Evolutionary conservation across 2,329 filamentous ascomycete species (phyloP).

Genomic region (Venturia oleaginea): DNA sequence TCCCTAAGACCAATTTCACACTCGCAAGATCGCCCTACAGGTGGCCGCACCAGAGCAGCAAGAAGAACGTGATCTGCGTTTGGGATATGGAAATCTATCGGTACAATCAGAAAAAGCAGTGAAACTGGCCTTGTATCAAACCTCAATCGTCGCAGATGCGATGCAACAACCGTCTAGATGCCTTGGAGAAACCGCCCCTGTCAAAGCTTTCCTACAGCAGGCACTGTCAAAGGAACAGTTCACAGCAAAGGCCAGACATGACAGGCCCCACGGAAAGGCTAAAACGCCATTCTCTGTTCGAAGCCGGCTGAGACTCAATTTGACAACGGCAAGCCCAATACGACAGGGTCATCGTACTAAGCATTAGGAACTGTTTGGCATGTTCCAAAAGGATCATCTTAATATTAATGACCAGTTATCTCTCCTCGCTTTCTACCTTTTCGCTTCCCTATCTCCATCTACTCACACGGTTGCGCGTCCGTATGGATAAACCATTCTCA

Average conservation of each 20-base stretch:
- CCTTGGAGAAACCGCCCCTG: background rate
- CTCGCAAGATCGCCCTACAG: background rate
- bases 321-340: background rate
- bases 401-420: background rate
- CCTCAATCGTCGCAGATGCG: background rate
- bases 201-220: background rate
- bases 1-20: background rate
- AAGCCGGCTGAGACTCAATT: constrained; percentile 2
- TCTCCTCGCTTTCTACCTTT: constrained; percentile 1
- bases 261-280: background rate
- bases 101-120: background rate
- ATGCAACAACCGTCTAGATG: background rate
- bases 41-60: background rate
- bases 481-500: constrained; percentile 1
- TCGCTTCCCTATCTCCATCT: background rate
- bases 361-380: background rate
- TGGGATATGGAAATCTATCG: background rate
- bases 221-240: background rate
- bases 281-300: background rate
- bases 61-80: background rate
- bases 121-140: background rate
- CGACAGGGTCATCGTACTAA: constrained; percentile 4
- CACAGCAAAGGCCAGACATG: background rate
- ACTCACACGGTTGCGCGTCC: background rate
- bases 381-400: background rate